phyloP scores from a whole-genome alignment of 176 grass and related monocot genomes.

The Eragrostis curvula region DNA sequence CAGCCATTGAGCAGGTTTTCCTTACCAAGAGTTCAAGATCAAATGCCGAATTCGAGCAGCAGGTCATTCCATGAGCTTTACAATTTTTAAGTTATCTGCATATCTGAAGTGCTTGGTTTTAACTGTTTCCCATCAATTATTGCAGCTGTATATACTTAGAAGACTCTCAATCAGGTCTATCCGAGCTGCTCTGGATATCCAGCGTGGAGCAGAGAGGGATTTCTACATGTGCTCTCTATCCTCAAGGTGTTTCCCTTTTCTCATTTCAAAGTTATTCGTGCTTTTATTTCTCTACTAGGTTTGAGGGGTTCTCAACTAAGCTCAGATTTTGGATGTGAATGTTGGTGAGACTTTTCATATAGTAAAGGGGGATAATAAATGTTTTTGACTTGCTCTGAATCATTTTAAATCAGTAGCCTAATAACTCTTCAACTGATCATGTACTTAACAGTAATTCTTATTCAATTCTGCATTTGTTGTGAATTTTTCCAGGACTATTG shows the following conservation, averaged over 20 bases:
- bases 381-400: background rate
- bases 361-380: background rate
- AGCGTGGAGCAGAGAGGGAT: constrained; percentile 66
- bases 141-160: constrained; percentile 84
- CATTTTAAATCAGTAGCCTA: constrained; percentile 8
- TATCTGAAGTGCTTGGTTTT: constrained; percentile 11
- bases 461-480: constrained; percentile 31
- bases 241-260: constrained; percentile 70
- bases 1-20: constrained; percentile 85
- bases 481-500: constrained; percentile 80
- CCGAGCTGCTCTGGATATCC: constrained; percentile 62
- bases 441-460: constrained; percentile 32
- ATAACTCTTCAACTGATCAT: background rate
- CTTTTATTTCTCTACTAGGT: background rate
- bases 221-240: constrained; percentile 99
- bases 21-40: constrained; percentile 72
- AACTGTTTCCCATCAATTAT: constrained; percentile 29
- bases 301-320: constrained; percentile 9
- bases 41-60: constrained; percentile 73
- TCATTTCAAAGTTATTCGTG: constrained; percentile 13
- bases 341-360: background rate
- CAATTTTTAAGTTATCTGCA: constrained; percentile 22
- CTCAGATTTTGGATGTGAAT: background rate
- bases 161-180: constrained; percentile 79
- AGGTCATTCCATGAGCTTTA: constrained; percentile 52